Evolutionary conservation across 225 moss, liverwort and hornwort genomes (phyloP), one percentile per base, ranked within the genome.

Genomic region (Bryum argenteum): DNA sequence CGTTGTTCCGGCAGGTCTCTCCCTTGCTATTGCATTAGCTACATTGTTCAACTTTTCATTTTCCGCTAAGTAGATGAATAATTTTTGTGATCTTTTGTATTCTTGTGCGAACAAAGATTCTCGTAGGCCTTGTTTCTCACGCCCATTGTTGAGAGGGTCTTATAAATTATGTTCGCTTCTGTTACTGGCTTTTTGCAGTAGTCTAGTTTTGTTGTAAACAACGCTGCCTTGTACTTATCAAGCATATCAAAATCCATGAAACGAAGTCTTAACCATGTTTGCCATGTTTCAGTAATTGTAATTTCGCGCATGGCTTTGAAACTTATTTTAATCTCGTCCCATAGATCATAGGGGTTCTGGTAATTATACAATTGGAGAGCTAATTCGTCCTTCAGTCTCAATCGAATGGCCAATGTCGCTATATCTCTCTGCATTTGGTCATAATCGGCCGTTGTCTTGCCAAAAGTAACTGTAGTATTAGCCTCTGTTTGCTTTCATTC

Each of bases 11-110:
- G 16, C 52, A 52, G 52, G 52, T 52, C 52, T 52, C 5, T 55
- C 21, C 22, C 22, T 55, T 55, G 54, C 54, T 22, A 55, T 21
- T 55, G 20, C 54, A 21, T 55, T 55, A 21, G 63, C 63, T 2
- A 63, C 63, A 62, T 62, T 62, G 40, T 62, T 62, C n/a, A 62
- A 62, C 14, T 62, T 62, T 19, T 62, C 61, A 62, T 63, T 63
- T 21, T 63, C 63, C 9, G 63, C 63, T 15, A 63, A 21, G 63
- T 63, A 63, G 21, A 63, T 63, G 42, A 63, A 63, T 63, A 63
- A 21, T 10, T 63, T 42, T 63, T 42, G n/a, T 63, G 63, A 63
- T 9, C 15, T 63, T 15, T 63, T 63, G 15, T 63, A 63, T 42
- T 63, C 41, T 41, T 9, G 41, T 41, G 41, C 41, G 6, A 41